These are phyloP conservation scores for Blastobotrys arbuscula DNA, from an alignment of 1,139 yeast species.

Conservation along the genomic window DNA sequence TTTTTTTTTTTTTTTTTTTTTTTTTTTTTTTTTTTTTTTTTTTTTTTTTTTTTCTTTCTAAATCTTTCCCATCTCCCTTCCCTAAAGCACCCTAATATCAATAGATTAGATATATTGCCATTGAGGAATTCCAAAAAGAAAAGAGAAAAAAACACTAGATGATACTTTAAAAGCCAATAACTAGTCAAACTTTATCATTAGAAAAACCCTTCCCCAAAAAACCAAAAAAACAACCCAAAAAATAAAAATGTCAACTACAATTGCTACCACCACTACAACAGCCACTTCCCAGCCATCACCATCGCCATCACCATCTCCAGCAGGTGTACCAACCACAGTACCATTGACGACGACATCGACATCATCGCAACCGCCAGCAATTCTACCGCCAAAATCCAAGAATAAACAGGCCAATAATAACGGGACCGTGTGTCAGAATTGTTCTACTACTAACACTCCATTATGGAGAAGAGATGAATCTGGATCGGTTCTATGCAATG, in stretches of 20 bases:
- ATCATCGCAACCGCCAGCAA: not conserved
- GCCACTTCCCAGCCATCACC: conserved; percentile 1
- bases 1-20: too few species aligned
- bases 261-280: conserved; percentile 8
- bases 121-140: too few species aligned
- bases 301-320: not conserved
- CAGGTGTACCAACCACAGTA: not conserved
- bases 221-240: too few species aligned
- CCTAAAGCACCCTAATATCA: too few species aligned
- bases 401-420: not conserved
- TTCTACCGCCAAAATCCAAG: not conserved
- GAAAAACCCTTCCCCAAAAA: too few species aligned
- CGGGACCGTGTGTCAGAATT: conserved; percentile 60
- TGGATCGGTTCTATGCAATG: conserved; percentile 91
- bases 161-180: too few species aligned
- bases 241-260: not conserved
- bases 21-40: too few species aligned
- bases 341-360: not conserved
- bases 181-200: too few species aligned
- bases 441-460: conserved; percentile 90
- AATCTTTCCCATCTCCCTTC: too few species aligned
- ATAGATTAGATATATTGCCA: too few species aligned
- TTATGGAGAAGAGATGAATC: conserved; percentile 92
- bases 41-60: too few species aligned
- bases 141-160: too few species aligned